Conservation (phyloP, 179 eudicot genomes). For the Silene vulgaris region DNA sequence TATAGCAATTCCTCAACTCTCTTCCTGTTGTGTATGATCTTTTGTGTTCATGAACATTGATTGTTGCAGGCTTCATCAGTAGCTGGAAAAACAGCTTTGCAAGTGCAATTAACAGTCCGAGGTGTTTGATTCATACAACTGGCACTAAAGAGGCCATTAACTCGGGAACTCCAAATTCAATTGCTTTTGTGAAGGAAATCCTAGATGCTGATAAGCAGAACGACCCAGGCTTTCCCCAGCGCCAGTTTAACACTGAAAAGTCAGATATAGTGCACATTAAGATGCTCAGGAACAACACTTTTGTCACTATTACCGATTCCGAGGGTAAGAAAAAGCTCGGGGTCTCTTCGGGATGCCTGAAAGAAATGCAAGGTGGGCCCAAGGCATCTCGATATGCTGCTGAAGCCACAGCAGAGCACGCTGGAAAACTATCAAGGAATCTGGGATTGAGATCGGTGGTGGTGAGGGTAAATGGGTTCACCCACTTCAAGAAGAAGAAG, state of each 20-base stretch:
- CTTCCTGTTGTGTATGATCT: neutral
- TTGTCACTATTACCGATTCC: slow-evolving; percentile 75
- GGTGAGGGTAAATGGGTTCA: slow-evolving; percentile 76
- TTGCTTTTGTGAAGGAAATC: slow-evolving; percentile 40
- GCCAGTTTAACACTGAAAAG: slow-evolving; percentile 34
- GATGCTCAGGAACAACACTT: slow-evolving; percentile 66
- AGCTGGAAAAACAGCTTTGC: slow-evolving; percentile 25
- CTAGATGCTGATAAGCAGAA: slow-evolving; percentile 30
- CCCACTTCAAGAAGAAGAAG: slow-evolving; percentile 72
- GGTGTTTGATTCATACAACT: slow-evolving; percentile 46
- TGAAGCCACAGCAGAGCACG: slow-evolving; percentile 81
- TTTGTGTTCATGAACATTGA: neutral
- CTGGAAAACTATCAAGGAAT: slow-evolving; percentile 55
- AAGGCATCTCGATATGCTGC: slow-evolving; percentile 62
- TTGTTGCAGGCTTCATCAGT: slow-evolving; percentile 19
- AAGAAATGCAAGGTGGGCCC: slow-evolving; percentile 68
- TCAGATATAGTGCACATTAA: slow-evolving; percentile 78
- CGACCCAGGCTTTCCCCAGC: slow-evolving; percentile 17
- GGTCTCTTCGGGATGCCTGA: slow-evolving; percentile 54
- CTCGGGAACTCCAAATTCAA: slow-evolving; percentile 22
- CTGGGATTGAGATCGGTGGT: slow-evolving; percentile 73
- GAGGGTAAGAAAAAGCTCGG: slow-evolving; percentile 71
- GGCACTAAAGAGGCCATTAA: slow-evolving; percentile 40
- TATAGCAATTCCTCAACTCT: neutral
- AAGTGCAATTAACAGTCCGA: slow-evolving; percentile 26